Evolutionary conservation across 805 yeast species (phyloP).

Genomic region (Sungouiella thailandica): DNA sequence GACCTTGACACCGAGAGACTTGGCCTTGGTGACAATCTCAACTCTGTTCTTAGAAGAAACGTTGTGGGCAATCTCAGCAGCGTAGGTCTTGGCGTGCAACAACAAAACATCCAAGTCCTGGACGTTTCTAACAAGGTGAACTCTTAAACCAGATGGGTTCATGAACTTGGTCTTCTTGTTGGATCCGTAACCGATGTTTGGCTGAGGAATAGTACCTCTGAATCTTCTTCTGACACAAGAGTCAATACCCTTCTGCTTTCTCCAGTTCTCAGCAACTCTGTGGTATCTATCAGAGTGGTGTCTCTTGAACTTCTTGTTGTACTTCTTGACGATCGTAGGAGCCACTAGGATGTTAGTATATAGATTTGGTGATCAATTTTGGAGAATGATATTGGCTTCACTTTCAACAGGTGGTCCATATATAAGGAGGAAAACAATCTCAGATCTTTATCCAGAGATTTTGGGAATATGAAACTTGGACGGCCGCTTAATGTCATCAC

Average conservation of each 20-base stretch:
- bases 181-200: conserved; percentile 99
- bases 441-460: no score
- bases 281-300: conserved; percentile 99
- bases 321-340: conserved; percentile 99
- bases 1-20: conserved; percentile 96
- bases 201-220: conserved; percentile 99
- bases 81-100: conserved; percentile 97
- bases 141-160: conserved; percentile 97
- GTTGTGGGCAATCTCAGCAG: conserved; percentile 99
- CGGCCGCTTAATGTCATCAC: no score
- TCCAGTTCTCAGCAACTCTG: conserved; percentile 99
- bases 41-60: conserved; percentile 98
- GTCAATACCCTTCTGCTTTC: conserved; percentile 99
- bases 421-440: conserved; percentile 13
- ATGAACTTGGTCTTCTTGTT: conserved; percentile 97
- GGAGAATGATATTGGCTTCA: conserved; percentile 16
- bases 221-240: conserved; percentile 99
- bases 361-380: no score
- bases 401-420: conserved; percentile 16
- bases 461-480: no score
- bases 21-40: conserved; percentile 92
- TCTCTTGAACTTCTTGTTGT: conserved; percentile 98
- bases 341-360: conserved; percentile 56
- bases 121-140: conserved; percentile 86
- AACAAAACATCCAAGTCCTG: conserved; percentile 92